Evolutionary conservation across 352 stramenopile genomes (phyloP), one percentile per base, ranked within the genome.

Genomic region (Globisporangium canariense): DNA sequence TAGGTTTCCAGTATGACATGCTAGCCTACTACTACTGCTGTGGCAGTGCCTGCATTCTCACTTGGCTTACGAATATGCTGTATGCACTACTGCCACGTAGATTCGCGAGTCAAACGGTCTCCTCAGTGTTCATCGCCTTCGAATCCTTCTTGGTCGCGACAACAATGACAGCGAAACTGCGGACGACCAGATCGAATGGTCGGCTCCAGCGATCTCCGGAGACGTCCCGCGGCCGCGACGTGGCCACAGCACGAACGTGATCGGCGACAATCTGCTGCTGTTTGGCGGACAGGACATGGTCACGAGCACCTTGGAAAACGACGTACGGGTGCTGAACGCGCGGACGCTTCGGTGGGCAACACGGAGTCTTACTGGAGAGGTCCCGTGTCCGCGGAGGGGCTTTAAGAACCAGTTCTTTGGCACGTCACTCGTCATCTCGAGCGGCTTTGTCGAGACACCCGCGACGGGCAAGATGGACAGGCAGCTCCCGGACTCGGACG

Each of bases 341-440:
- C 49, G 46, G 2, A 41, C 40, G 1, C 66, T 77, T 9, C 67
- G 45, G 16, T 93, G 83, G 83, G 53, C 36, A 20, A 53, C 51
- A 0, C 51, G 80, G 18, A 65, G 74, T 5, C 62, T 87, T 3
- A 58, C 58, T 2, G 73, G 78, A 3, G 54, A 85, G 6, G 53
- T 68, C 0, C 81, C 83, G 22, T 85, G 83, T 56, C 71, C 83
- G 51, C 81, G 81, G 1, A 71, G 81, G 50, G 83, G 83, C n/a
- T 90, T 91, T 73, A 93, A 90, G 71, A 87, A 72, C 47, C 83
- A 90, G 63, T 92, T 75, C 66, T 90, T 93, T 66, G 80, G 84
- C 70, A 91, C 80, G 5, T 84, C 81, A 14, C 64, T 91, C 41
- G 74, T 90, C 22, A 70, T 93, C 54, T 89, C 80, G n/a, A 90